Percentiles rank a stretch among this genome's conserved stretches.
These are phyloP conservation scores for Chalara sp. DNA, from an alignment of 2,329 filamentous ascomycete genomes.

Conservation along the genomic window DNA sequence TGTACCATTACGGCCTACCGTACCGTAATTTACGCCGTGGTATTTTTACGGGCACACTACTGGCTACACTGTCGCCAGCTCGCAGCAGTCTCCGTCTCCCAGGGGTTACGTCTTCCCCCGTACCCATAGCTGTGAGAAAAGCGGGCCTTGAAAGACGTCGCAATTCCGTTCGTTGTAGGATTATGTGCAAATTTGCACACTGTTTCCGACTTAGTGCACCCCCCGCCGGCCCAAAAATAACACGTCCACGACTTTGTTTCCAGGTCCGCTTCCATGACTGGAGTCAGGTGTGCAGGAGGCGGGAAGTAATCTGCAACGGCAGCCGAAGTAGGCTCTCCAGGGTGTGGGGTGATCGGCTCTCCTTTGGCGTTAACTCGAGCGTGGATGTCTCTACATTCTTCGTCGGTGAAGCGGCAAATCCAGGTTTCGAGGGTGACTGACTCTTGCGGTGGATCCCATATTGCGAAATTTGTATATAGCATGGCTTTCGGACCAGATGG, in stretches of 20 bases:
- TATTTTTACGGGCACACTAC: too few relatives aligned
- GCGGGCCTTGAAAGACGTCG: not conserved
- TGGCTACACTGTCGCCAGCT: too few relatives aligned
- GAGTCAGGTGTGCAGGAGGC: constrained; percentile 1
- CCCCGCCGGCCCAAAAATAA: constrained; percentile 14
- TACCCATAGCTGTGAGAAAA: not conserved
- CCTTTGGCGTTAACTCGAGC: constrained; percentile 1
- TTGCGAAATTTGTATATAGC: not conserved
- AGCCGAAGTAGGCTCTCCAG: constrained; percentile 18
- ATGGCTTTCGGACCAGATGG: too few relatives aligned
- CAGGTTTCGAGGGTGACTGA: constrained; percentile 11
- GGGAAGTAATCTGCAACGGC: constrained; percentile 10
- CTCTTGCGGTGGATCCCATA: constrained; percentile 2
- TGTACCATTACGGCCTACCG: too few relatives aligned
- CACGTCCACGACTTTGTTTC: constrained; percentile 6
- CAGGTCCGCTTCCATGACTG: not conserved
- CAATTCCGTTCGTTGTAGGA: not conserved
- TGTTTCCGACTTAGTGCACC: constrained; percentile 5
- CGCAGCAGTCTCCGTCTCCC: not conserved
- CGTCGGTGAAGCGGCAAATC: constrained; percentile 18
- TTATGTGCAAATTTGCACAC: constrained; percentile 16
- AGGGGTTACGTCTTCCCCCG: not conserved
- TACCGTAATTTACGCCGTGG: too few relatives aligned
- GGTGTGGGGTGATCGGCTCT: constrained; percentile 6
- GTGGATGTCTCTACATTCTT: constrained; percentile 21